Base-by-base conservation (phyloP, 768 basidiomycete genomes). In the Pisolithus marmoratus region DNA sequence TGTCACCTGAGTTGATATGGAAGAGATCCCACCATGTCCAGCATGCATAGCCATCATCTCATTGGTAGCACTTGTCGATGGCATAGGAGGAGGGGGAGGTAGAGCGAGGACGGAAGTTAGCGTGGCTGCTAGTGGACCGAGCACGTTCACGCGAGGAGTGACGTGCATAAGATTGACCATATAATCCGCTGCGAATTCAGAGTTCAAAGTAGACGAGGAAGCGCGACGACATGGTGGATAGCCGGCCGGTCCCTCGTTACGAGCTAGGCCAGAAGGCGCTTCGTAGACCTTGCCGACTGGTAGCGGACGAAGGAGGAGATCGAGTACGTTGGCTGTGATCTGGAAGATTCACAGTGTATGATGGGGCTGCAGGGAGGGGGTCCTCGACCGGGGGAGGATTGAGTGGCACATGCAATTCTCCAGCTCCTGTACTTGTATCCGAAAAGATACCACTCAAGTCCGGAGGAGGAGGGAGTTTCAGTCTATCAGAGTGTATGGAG, bases 401-500 rank as follows among this genome's bases (percentile, higher is more conserved):
- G n/a, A 41, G 19, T 19, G 3, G 48, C 0, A 8, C 17, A 42
- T 29, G 14, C 12, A 12, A 34, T 34, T 34, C 34, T 14, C 34
- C 12, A 34, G 12, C 12, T 34, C 34, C 14, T 12, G 34, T 15
- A 34, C 15, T 5, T 12, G 34, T 5, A 34, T 34, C 26, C 26
- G 26, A 5, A 27, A 27, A 8, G 26, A 5, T 9, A 9, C 23
- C 37, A 11, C 5, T 8, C 38, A 38, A 40, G 19, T 49, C 38
- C 14, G 37, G 47, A 15, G 48, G 48, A 9, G 48, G 48, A n/a
- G 40, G 48, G 44, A 3, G 43, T 51, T 20, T 51, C 27, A 19
- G n/a, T 51, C 50, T 5, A 51, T 36, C 14, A 46, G 22, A 19
- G 43, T 45, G 23, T 51, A 51, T 7, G 43, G 45, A 1, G 50